A percentile compares a stretch with the other conserved stretches of the same genome.
Evolutionary conservation across 331 rosid genomes (phyloP).

Genomic region (Spiraea crenata): DNA sequence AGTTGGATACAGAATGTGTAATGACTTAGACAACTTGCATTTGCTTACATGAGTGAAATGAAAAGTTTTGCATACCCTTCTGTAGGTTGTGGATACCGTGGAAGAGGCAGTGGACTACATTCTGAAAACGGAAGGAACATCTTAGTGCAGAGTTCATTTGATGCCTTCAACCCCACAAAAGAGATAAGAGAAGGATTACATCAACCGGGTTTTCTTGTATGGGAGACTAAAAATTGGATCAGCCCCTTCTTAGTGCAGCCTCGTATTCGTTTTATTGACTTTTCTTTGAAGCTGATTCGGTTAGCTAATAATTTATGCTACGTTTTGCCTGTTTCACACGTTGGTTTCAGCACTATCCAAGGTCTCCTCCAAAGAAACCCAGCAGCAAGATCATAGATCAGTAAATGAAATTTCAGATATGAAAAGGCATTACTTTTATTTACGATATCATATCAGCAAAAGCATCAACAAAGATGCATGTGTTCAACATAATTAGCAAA

Average conservation of each 20-base stretch:
- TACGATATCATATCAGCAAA: conserved; percentile 14
- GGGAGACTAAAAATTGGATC: background rate
- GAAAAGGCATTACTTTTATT: background rate
- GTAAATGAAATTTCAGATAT: no score
- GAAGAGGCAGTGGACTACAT: conserved; percentile 39
- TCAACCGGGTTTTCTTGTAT: background rate
- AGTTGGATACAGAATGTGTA: conserved; percentile 3
- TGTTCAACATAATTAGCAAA: background rate
- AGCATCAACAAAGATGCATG: conserved; percentile 1
- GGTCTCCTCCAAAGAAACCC: no score
- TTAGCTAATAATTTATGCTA: no score
- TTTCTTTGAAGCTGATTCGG: background rate
- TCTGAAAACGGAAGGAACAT: conserved; percentile 12
- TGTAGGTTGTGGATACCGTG: conserved; percentile 30
- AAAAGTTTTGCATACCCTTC: background rate
- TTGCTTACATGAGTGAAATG: background rate
- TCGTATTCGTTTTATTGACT: background rate
- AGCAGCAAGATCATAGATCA: no score
- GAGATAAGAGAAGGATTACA: background rate
- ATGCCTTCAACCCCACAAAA: background rate
- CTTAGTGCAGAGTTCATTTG: background rate
- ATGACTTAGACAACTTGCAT: background rate
- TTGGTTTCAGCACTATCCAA: no score
- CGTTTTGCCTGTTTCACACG: no score
- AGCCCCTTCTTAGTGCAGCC: background rate